A percentile compares a stretch with the other conserved stretches of the same genome.
Conservation (phyloP, 257 asterid genomes). For the Marsdenia floribunda region DNA sequence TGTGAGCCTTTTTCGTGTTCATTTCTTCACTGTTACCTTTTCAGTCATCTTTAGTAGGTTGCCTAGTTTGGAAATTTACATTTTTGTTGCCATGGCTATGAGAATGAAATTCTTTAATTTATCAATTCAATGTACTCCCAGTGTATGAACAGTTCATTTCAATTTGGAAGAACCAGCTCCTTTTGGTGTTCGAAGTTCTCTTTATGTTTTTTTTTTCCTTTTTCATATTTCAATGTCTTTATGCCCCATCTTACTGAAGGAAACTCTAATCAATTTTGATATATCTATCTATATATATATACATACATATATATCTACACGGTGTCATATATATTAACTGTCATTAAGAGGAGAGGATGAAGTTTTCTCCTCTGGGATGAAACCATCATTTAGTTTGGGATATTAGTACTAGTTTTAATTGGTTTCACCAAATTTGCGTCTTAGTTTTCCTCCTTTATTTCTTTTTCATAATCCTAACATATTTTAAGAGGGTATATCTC, state of each 20-base stretch:
- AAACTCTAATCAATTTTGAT: neutral
- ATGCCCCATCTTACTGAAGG: neutral
- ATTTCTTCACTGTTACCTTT: neutral
- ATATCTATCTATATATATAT: neutral
- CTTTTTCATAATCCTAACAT: neutral
- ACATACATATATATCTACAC: neutral
- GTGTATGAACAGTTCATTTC: neutral
- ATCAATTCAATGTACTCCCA: neutral
- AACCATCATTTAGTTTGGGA: neutral
- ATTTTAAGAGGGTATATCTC: neutral
- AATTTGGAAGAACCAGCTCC: neutral
- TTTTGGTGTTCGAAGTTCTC: neutral
- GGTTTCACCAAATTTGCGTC: neutral
- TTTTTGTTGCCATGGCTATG: neutral
- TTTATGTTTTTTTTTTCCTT: too few relatives aligned
- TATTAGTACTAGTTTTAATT: neutral
- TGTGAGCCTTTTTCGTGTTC: slow-evolving; percentile 37
- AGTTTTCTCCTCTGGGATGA: neutral
- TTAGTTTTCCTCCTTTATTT: neutral
- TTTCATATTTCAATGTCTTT: neutral
- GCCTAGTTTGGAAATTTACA: neutral
- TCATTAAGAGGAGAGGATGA: neutral
- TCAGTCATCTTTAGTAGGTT: neutral
- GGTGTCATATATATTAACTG: neutral
- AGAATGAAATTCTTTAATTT: neutral